Evolutionary conservation across 2,329 filamentous ascomycete species (phyloP), one percentile per base, ranked within the genome.

Genomic region (Aschersonia sp.): DNA sequence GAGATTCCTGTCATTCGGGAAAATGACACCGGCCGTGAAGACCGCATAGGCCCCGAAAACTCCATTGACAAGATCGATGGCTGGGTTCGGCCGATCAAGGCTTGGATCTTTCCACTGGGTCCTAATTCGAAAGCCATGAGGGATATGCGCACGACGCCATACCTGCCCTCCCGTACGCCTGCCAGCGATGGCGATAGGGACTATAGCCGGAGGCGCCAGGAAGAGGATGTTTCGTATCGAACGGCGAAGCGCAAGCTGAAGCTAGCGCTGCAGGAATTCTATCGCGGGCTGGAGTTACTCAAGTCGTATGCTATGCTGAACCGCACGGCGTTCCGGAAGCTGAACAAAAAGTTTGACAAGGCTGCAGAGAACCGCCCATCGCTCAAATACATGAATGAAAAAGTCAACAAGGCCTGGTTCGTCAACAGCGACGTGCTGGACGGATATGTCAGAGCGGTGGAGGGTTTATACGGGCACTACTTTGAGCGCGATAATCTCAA

Each of bases 271-370:
- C 85, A 94, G 57, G 92, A 97, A 62, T 95, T 88, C 61, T 97
- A 98, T 61, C 83, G 90, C 22, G 84, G 86, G 1, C 72, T 98
- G 11, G 92, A 98, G 61, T 70, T 97, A 43, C 73, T 98, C 50
- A 97, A 96, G 66, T 85, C 87, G 0, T 98, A 94, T 57, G 83
- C 88, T 1, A 68, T 94, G 29, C 72, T 96, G 11, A 98, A 98
- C 62, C 78, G 87, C 45, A 95, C 87, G 0, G 92, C 88, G 0
- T 97, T 97, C 59, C 82, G 89, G 33, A 98, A 98, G 64, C 87
- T 98, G 60, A 96, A 94, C 67, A 98, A 98, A 64, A 98, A 98
- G 65, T 97, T 94, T 61, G 89, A 97, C 71, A 98, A 97, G 67
- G 79, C 84, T 2, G 79, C 88, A 49, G 79, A 88, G 56, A 83